These are phyloP conservation scores for Microbotryum silenes-acaulis DNA, from an alignment of 1,284 basidiomycete genomes.

Conservation along the genomic window DNA sequence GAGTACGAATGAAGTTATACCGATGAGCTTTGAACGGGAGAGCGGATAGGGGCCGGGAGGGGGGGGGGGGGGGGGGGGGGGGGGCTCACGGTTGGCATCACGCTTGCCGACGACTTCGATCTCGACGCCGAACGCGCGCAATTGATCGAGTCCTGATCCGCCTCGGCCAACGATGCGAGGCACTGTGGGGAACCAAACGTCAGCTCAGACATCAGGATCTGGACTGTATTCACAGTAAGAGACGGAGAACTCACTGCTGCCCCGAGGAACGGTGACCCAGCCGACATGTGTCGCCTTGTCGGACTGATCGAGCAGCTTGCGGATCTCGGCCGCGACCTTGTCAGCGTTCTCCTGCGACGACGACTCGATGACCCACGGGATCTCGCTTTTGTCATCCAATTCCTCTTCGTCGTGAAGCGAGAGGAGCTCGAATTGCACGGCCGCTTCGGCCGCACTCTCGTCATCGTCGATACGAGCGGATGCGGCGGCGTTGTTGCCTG, in stretches of 20 bases:
- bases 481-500: constrained; percentile 12
- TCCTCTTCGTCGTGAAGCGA: constrained; percentile 54
- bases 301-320: constrained; percentile 65
- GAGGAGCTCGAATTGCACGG: constrained; percentile 61
- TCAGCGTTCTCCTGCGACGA: constrained; percentile 68
- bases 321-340: constrained; percentile 58
- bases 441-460: constrained; percentile 47
- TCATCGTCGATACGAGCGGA: constrained; percentile 71
- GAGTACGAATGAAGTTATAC: neutral
- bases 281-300: constrained; percentile 47
- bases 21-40: neutral
- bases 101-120: constrained; percentile 35
- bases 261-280: constrained; percentile 32
- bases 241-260: constrained; percentile 18
- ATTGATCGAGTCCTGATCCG: constrained; percentile 33
- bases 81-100: constrained; percentile 31
- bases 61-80: no score
- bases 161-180: constrained; percentile 33
- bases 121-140: constrained; percentile 31
- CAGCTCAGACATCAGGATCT: neutral
- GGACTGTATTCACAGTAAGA: neutral
- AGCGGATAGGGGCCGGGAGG: no score
- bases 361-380: constrained; percentile 52
- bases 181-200: constrained; percentile 4
- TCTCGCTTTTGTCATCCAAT: constrained; percentile 13